phyloP scores from a whole-genome alignment of 345 rosid genomes.

The Euclidium syriacum region DNA sequence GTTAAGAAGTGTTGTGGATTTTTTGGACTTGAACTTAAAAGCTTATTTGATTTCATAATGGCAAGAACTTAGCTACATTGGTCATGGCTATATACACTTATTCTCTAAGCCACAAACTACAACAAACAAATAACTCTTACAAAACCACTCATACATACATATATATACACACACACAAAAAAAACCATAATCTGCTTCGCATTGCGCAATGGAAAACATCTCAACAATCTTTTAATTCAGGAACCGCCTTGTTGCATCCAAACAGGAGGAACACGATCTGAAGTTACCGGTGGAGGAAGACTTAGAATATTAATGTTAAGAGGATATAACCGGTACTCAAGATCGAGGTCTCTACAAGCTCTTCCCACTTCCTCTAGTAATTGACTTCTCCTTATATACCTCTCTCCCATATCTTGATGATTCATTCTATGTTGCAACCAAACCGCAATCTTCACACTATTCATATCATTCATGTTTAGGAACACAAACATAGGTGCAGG shows the following conservation, averaged over 20 bases:
- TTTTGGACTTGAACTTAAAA: too few relatives aligned
- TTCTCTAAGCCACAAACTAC: constrained; percentile 2
- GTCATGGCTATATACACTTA: neutral
- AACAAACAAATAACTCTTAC: neutral
- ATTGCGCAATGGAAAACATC: neutral
- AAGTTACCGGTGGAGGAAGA: constrained; percentile 39
- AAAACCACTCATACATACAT: constrained; percentile 11
- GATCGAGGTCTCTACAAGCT: constrained; percentile 66
- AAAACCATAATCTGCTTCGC: neutral
- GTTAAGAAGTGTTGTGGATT: too few relatives aligned
- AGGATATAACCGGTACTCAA: constrained; percentile 70
- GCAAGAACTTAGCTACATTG: too few relatives aligned
- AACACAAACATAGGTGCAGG: constrained; percentile 53
- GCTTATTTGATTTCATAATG: too few relatives aligned
- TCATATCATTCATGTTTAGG: constrained; percentile 53
- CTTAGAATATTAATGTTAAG: constrained; percentile 47
- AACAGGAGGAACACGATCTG: constrained; percentile 40
- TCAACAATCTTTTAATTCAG: neutral
- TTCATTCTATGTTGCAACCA: constrained; percentile 74
- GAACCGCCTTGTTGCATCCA: constrained; percentile 31
- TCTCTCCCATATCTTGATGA: constrained; percentile 79
- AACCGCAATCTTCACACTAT: constrained; percentile 53
- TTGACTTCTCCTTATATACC: constrained; percentile 47
- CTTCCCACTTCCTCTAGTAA: constrained; percentile 69
- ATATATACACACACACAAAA: constrained; percentile 1